Evolutionary conservation across 2,329 filamentous ascomycete genomes (phyloP).

Genomic region (Trichoderma lentiforme): DNA sequence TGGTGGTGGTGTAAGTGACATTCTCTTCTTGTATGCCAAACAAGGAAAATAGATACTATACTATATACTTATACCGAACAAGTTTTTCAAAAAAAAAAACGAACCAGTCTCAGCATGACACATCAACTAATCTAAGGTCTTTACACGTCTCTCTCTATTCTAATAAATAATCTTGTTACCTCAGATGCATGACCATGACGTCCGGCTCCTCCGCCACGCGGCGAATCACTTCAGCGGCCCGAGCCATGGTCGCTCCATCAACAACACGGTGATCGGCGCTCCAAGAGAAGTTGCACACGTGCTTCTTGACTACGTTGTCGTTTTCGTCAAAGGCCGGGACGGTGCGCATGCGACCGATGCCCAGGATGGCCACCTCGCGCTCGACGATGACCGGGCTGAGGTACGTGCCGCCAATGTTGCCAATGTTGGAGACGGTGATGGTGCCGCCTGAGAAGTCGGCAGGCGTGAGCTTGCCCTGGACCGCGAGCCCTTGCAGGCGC

Average conservation of each 20-base stretch:
- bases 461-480: slow-evolving; percentile 68
- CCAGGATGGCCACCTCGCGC: slow-evolving; percentile 86
- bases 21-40: not conserved
- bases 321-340: slow-evolving; percentile 73
- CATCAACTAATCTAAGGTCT: slow-evolving; percentile 3
- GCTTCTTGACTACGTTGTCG: slow-evolving; percentile 64
- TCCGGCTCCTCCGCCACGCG: slow-evolving; percentile 80
- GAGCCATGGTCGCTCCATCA: slow-evolving; percentile 90
- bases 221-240: slow-evolving; percentile 79
- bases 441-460: slow-evolving; percentile 81
- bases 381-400: slow-evolving; percentile 88
- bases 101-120: not conserved
- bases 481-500: slow-evolving; percentile 69
- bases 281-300: slow-evolving; percentile 92
- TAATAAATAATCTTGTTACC: slow-evolving; percentile 43
- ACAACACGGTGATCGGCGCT: slow-evolving; percentile 92
- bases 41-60: not conserved
- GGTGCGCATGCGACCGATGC: slow-evolving; percentile 74
- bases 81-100: not conserved
- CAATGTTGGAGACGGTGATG: slow-evolving; percentile 95
- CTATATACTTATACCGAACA: not conserved
- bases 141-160: not conserved
- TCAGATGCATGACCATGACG: slow-evolving; percentile 78
- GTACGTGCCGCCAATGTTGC: slow-evolving; percentile 89
- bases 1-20: not conserved